Conservation (phyloP, 1,284 basidiomycete genomes). For the Rhizopogon hawkerae region DNA sequence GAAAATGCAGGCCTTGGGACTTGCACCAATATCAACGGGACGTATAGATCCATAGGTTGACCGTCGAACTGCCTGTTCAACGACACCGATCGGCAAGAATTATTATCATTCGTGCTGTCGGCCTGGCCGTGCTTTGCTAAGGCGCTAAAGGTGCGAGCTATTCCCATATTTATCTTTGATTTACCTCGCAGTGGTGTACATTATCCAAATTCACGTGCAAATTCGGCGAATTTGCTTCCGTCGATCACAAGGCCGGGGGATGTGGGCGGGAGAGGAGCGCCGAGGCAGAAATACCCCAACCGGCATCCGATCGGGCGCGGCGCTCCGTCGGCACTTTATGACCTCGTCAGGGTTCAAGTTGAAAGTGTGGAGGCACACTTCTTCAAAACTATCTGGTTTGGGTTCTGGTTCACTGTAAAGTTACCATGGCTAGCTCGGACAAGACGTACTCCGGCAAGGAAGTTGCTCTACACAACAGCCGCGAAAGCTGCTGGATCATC, state of each 20-base stretch:
- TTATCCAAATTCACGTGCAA: not conserved
- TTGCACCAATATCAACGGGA: no score
- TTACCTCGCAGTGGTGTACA: no score
- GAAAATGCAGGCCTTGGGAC: no score
- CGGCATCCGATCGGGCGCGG: conserved; percentile 4
- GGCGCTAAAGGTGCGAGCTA: no score
- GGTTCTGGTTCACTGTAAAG: conserved; percentile 1
- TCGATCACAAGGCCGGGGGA: not conserved
- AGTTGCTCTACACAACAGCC: conserved; percentile 36
- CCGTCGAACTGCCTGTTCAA: no score
- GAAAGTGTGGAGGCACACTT: not conserved
- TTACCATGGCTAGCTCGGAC: conserved; percentile 14
- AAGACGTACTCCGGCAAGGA: conserved; percentile 17
- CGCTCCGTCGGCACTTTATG: conserved; percentile 6
- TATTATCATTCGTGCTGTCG: no score
- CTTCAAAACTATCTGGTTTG: not conserved
- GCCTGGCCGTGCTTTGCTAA: no score
- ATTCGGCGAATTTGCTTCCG: not conserved
- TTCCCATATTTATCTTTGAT: no score
- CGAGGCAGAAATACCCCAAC: not conserved
- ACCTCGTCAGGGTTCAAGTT: not conserved
- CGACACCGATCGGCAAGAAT: no score
- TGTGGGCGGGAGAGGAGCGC: not conserved
- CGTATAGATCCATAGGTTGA: no score
- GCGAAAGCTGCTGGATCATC: conserved; percentile 62